Evolutionary conservation across 163 green algal species (phyloP).

Genomic region (Chlorella variabilis): DNA sequence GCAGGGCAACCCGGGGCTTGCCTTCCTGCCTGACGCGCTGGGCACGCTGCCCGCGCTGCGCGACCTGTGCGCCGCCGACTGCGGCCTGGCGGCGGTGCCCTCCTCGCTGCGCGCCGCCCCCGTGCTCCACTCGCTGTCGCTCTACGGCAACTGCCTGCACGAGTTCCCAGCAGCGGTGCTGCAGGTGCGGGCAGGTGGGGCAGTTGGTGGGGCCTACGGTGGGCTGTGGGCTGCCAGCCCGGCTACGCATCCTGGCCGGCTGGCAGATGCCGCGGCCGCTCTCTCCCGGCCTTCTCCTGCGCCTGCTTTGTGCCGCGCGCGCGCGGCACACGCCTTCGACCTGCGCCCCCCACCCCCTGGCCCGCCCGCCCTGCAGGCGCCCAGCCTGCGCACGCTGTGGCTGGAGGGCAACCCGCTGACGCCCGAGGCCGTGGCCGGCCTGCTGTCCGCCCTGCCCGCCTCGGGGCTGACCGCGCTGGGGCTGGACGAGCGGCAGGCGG

Average conservation of each 20-base stretch:
- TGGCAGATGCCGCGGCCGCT: no score
- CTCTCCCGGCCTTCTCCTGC: no score
- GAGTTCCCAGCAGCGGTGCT: conserved; percentile 45
- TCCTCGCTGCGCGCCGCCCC: conserved; percentile 42
- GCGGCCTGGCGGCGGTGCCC: conserved; percentile 45
- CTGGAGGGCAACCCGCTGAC: conserved; percentile 79
- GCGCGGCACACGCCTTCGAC: no score
- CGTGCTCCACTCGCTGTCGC: conserved; percentile 55
- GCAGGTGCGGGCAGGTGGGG: no score
- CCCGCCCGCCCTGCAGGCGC: conserved; percentile 31
- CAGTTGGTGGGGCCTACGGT: no score
- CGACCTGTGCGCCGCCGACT: conserved; percentile 58
- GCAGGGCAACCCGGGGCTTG: conserved; percentile 61
- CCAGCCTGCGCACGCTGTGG: conserved; percentile 62
- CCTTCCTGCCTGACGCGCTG: conserved; percentile 39
- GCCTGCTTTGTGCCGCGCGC: no score
- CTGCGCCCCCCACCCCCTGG: no score
- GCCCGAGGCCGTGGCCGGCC: neutral
- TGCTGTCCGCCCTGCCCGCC: conserved; percentile 30
- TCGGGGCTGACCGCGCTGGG: neutral
- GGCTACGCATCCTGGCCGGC: no score
- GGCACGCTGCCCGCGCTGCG: conserved; percentile 43
- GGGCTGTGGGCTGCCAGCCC: no score
- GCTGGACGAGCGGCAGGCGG: conserved; percentile 36
- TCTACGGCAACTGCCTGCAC: conserved; percentile 69